These are phyloP conservation scores for Podospora conica DNA, from an alignment of 495 filamentous ascomycete species.

Conservation along the genomic window DNA sequence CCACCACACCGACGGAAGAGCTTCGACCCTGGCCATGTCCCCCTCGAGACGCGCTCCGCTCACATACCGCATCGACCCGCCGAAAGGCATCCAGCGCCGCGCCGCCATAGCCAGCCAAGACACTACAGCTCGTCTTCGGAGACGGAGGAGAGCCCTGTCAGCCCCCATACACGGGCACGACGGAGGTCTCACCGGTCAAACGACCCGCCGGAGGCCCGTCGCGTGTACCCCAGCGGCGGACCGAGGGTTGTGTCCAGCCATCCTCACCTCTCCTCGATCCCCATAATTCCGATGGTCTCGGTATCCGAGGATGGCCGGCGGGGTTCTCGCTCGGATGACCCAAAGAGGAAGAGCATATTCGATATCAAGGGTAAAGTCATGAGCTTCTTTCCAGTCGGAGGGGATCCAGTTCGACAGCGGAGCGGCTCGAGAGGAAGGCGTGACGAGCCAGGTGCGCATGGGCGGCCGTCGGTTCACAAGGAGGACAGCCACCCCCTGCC, in stretches of 20 bases:
- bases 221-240: slow-evolving; percentile 18
- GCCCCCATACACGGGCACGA: slow-evolving; percentile 10
- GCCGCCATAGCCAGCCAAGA: slow-evolving; percentile 26
- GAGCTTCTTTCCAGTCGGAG: slow-evolving; percentile 18
- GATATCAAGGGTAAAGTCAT: slow-evolving; percentile 22
- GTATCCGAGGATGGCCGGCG: neutral
- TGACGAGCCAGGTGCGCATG: slow-evolving; percentile 7
- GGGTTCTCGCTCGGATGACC: slow-evolving; percentile 9
- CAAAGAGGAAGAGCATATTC: slow-evolving; percentile 14
- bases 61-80: slow-evolving; percentile 17
- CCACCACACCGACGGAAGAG: slow-evolving; percentile 21
- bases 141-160: slow-evolving; percentile 13
- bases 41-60: slow-evolving; percentile 16
- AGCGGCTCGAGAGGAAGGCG: slow-evolving; percentile 19
- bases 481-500: slow-evolving; percentile 15
- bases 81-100: slow-evolving; percentile 12
- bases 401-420: slow-evolving; percentile 14
- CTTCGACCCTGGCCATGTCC: slow-evolving; percentile 22
- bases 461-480: neutral
- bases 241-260: slow-evolving; percentile 7
- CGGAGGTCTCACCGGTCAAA: slow-evolving; percentile 14
- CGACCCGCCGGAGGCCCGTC: slow-evolving; percentile 21
- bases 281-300: neutral
- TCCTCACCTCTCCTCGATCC: slow-evolving; percentile 8
- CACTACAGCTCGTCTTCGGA: slow-evolving; percentile 22